Evolutionary conservation across 805 yeast species (phyloP), one percentile per base, ranked within the genome.

Genomic region (Brettanomyces nanus): DNA sequence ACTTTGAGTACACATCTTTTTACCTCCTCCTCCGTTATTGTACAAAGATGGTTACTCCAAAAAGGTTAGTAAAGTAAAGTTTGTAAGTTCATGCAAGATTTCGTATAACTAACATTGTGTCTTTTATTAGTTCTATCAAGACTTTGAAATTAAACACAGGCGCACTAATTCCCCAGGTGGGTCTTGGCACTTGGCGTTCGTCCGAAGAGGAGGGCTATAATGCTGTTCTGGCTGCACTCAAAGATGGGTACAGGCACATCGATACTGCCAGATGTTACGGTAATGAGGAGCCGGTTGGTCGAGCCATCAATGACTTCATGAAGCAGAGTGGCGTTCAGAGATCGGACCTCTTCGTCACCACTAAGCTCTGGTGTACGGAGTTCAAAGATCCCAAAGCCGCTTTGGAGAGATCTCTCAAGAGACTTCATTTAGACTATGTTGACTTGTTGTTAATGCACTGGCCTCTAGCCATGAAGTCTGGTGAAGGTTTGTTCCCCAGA

Each of bases 201-300:
- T 23, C 52, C 2, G 40, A 35, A 9, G 69, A 69, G 26, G 72
- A 69, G 23, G 85, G 75, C 27, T 63, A 65, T 50, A 60, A 65
- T 20, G 72, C 90, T 27, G 85, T 79, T 33, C 56, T 62, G 34
- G 52, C 66, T 25, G 94, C 94, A 6, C 54, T 80, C 42, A 59
- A 78, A 45, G 66, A 67, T 35, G 90, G 90, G 22, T 81, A 81
- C 63, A 70, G 75, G 46, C 94, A 84, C 57, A 78, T 85, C 45
- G 94, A 84, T 58, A 75, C 85, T 18, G 92, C 94, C 23, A 74
- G 77, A 28, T 67, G 69, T 35, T 84, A 83, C 60, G 63, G 67
- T 7, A 82, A 81, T 52, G 90, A 83, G 57, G 76, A 55, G 35
- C 60, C 62, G 62, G 56, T 63, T 74, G 51, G 94, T 23, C 64